A percentile compares a stretch with the other conserved stretches of the same genome.
These are phyloP conservation scores for Xylariaceae sp. DNA, from an alignment of 2,329 filamentous ascomycete genomes.

Conservation along the genomic window DNA sequence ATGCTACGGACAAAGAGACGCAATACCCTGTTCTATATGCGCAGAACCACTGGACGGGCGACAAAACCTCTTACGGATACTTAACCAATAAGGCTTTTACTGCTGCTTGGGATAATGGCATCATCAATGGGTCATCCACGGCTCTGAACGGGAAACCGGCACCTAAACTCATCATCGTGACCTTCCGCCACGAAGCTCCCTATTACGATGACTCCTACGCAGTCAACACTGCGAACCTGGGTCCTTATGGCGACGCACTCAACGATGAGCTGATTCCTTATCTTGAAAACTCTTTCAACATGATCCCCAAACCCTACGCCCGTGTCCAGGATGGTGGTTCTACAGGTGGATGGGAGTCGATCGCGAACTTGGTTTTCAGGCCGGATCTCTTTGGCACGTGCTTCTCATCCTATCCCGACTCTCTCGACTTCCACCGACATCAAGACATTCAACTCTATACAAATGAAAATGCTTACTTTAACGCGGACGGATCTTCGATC, in stretches of 20 bases:
- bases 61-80: constrained; percentile 15
- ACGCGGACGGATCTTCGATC: constrained; percentile 11
- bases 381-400: constrained; percentile 25
- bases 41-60: constrained; percentile 22
- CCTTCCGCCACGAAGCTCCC: constrained; percentile 22
- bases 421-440: constrained; percentile 19
- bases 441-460: constrained; percentile 22
- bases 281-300: constrained; percentile 20
- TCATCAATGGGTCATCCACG: constrained; percentile 14
- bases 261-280: constrained; percentile 24
- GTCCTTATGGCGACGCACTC: constrained; percentile 23
- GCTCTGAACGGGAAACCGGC: constrained; percentile 8
- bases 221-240: constrained; percentile 23
- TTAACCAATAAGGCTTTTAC: constrained; percentile 9
- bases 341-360: constrained; percentile 23
- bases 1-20: constrained; percentile 15
- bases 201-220: constrained; percentile 25
- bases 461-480: constrained; percentile 20
- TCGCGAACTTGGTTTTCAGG: constrained; percentile 19
- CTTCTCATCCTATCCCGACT: constrained; percentile 25
- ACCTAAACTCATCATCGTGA: constrained; percentile 22
- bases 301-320: constrained; percentile 20
- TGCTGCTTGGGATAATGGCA: constrained; percentile 17
- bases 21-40: constrained; percentile 22
- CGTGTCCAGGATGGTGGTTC: constrained; percentile 24